Conservation (phyloP, 441 rosid species). For the Populus tomentosa region DNA sequence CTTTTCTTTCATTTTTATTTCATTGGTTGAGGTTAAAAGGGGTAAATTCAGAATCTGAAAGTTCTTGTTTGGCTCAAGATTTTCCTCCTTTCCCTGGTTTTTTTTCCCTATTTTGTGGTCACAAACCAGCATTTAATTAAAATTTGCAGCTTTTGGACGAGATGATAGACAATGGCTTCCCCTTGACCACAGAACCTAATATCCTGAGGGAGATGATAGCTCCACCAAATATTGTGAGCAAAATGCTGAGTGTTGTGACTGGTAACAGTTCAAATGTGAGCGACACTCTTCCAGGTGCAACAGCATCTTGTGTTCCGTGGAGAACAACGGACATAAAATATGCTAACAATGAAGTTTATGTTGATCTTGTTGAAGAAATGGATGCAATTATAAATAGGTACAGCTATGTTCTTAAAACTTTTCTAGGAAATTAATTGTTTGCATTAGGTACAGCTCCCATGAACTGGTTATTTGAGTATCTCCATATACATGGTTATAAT, state of each 20-base stretch:
- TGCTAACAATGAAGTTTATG: constrained; percentile 83
- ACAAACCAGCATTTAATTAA: constrained; percentile 12
- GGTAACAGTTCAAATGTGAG: constrained; percentile 82
- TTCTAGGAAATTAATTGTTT: not conserved
- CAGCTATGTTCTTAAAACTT: not conserved
- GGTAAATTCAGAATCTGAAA: not conserved
- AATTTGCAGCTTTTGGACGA: constrained; percentile 85
- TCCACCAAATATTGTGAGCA: constrained; percentile 85
- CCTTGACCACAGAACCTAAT: constrained; percentile 91
- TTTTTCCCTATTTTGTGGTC: not conserved
- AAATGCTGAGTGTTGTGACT: constrained; percentile 90
- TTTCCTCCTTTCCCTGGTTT: not conserved
- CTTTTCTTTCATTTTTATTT: not conserved
- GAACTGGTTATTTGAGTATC: constrained; percentile 1
- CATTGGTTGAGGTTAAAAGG: not conserved
- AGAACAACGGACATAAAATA: constrained; percentile 79
- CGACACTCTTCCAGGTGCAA: constrained; percentile 79
- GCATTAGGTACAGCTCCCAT: not conserved
- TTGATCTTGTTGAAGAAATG: constrained; percentile 95
- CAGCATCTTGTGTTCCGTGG: constrained; percentile 95
- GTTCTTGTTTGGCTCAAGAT: not conserved
- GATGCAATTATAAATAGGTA: constrained; percentile 85
- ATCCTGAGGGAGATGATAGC: constrained; percentile 94
- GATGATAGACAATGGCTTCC: constrained; percentile 99
- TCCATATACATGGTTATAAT: not conserved